Evolutionary conservation across 495 filamentous ascomycete species (phyloP), one percentile per base, ranked within the genome.

Genomic region (Podospora bellae-mahoneyi): DNA sequence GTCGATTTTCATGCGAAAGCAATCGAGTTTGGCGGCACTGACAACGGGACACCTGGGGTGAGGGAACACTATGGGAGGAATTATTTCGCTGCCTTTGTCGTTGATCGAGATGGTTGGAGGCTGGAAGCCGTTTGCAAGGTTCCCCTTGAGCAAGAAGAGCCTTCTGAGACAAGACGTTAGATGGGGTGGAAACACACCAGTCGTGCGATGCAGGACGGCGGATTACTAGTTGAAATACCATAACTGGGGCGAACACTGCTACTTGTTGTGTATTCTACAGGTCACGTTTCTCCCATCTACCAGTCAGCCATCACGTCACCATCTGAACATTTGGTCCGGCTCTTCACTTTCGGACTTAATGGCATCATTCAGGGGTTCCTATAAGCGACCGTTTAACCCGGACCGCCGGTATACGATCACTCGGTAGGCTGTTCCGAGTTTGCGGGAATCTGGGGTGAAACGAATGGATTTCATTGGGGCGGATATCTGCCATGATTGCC

Each of bases 61-160:
- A 75, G 81, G 59, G 60, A 66, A 66, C 63, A 71, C 6, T 82
- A 82, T 64, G 75, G 76, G 20, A 62, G 61, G 26, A 53, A 70
- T 16, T 82, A 83, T n/a, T 82, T 78, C 66, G 81, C 77, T 6
- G 78, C 78, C 19, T 83, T 78, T 72, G 77, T 83, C 54, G 62
- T 78, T 2, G 80, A 81, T 73, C 71, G 74, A 0, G 76, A 81
- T 69, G 81, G 81, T 1, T 79, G 75, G 75, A 64, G 70, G 69
- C 61, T 82, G 32, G 79, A 82, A 70, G 78, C 71, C n/a, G 79
- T 80, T 58, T 79, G 73, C 58, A 75, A 72, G 67, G 59, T 16
- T 57, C 6, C 57, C 1, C 56, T 15, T 30, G 62, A 2, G 13
- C 53, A 44, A 2, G 60, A 55, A 23, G 62, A 56, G 64, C 6